Percentiles rank a stretch among this genome's conserved stretches.
These are phyloP conservation scores for Neoscytalidium dimidiatum DNA, from an alignment of 2,329 filamentous ascomycete genomes.

Conservation along the genomic window DNA sequence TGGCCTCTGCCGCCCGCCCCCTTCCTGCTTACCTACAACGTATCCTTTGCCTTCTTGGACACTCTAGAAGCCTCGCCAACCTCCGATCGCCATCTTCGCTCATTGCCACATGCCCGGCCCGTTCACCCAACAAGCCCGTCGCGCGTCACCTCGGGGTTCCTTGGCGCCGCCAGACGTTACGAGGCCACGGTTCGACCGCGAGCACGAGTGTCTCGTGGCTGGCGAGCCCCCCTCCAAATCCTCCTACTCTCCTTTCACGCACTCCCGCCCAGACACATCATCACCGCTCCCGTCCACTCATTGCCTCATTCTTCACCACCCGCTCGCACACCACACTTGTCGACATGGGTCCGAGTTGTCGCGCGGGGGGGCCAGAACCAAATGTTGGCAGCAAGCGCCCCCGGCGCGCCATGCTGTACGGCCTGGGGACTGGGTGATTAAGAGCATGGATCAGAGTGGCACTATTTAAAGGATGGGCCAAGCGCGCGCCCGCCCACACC, in stretches of 20 bases:
- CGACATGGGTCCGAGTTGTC: background rate
- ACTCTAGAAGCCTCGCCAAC: background rate
- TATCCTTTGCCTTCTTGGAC: background rate
- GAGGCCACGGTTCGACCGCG: constrained; percentile 1
- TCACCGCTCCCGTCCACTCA: constrained; percentile 9
- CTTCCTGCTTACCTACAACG: background rate
- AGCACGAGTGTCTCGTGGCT: background rate
- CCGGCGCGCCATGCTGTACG: background rate
- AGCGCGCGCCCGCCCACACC: background rate
- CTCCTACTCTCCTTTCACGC: background rate
- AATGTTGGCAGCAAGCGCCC: constrained; percentile 1
- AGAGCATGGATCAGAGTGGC: constrained; percentile 3
- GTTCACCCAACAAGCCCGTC: background rate
- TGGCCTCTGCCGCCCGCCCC: background rate
- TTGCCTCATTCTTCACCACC: background rate
- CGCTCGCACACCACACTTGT: background rate
- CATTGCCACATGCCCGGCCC: background rate
- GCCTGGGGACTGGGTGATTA: background rate
- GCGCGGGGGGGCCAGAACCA: background rate
- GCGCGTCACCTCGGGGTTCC: background rate
- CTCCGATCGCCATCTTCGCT: background rate
- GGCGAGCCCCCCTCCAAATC: background rate
- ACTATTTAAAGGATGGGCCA: constrained; percentile 6
- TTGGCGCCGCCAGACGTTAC: background rate
- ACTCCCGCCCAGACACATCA: constrained; percentile 3